These are phyloP conservation scores for Serendipita sp. DNA, from an alignment of 768 basidiomycete genomes.

Conservation along the genomic window DNA sequence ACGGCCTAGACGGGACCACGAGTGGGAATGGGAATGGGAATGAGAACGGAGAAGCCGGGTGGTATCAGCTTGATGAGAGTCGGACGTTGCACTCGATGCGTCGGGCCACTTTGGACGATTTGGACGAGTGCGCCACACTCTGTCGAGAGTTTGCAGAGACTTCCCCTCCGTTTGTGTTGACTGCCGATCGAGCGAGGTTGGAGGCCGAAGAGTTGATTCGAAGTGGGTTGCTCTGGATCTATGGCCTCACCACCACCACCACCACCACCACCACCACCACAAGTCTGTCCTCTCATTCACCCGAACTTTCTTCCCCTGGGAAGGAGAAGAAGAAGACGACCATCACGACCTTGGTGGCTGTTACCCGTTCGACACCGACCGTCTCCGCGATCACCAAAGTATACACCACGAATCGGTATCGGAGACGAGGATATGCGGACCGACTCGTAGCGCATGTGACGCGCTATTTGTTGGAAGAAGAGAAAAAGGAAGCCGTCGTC, in stretches of 20 bases:
- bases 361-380: conserved; percentile 2
- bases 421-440: not conserved
- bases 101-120: not conserved
- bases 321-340: not conserved
- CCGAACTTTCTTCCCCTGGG: too few species aligned
- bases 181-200: not conserved
- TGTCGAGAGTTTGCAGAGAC: not conserved
- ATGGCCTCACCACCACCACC: not conserved
- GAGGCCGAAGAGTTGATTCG: conserved; percentile 1
- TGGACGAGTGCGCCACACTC: not conserved
- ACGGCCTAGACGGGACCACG: too few species aligned
- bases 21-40: not conserved
- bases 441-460: conserved; percentile 5
- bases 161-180: not conserved
- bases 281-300: too few species aligned
- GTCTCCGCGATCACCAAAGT: conserved; percentile 5
- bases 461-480: not conserved
- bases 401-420: not conserved
- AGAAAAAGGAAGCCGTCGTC: conserved; percentile 28
- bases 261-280: not conserved
- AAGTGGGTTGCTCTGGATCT: not conserved
- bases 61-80: too few species aligned
- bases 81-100: not conserved
- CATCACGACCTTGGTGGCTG: not conserved
- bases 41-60: not conserved